A percentile compares a stretch with the other conserved stretches of the same genome.
These are phyloP conservation scores for Trametes polyzona DNA, from an alignment of 1,284 basidiomycete genomes.

Conservation along the genomic window DNA sequence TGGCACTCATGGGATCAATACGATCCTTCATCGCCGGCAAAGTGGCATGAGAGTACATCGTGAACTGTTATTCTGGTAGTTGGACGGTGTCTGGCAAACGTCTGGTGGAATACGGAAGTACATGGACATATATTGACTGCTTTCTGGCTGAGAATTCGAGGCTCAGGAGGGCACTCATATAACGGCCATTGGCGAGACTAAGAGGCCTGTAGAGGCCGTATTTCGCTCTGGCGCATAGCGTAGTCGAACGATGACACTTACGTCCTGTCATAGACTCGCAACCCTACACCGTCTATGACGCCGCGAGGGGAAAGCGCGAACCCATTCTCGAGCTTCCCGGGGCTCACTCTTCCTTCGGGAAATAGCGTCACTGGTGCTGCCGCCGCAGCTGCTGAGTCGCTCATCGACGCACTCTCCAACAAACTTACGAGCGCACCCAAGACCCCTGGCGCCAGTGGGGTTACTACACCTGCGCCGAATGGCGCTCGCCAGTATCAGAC, in stretches of 20 bases:
- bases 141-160: no score
- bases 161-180: no score
- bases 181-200: no score
- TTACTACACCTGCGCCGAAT: conserved; percentile 14
- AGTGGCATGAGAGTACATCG: no score
- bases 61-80: no score
- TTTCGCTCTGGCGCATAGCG: no score
- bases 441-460: conserved; percentile 16
- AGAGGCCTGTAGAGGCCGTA: no score
- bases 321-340: conserved; percentile 46
- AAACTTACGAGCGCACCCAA: conserved; percentile 19
- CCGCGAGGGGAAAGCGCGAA: conserved; percentile 42
- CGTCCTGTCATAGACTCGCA: conserved; percentile 42
- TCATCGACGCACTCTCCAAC: conserved; percentile 28
- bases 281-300: conserved; percentile 42
- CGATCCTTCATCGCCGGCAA: no score
- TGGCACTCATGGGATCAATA: background rate
- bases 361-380: conserved; percentile 1
- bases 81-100: no score
- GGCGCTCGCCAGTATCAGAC: conserved; percentile 33
- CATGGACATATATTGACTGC: no score
- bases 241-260: no score
- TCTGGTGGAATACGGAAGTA: no score
- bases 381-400: conserved; percentile 24
- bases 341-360: conserved; percentile 14